Conservation (phyloP, 805 yeast genomes). For the Saturnispora gosingensis region DNA sequence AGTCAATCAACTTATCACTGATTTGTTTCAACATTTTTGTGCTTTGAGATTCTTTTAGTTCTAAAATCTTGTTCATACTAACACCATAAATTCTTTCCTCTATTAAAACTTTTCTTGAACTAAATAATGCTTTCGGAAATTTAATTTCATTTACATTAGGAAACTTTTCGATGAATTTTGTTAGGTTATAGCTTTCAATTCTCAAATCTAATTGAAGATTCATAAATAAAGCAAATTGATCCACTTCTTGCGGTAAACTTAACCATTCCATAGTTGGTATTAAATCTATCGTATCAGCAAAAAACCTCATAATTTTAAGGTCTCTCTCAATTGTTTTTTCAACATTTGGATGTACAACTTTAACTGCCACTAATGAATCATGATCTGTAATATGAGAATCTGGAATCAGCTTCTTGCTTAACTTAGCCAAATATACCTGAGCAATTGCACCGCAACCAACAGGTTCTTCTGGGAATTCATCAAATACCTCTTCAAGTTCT, state of each 20-base stretch:
- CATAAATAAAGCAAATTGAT: slow-evolving; percentile 81
- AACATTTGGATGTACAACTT: slow-evolving; percentile 86
- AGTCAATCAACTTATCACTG: slow-evolving; percentile 78
- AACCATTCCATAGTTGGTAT: slow-evolving; percentile 98
- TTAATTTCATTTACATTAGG: slow-evolving; percentile 46
- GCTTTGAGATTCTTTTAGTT: slow-evolving; percentile 36
- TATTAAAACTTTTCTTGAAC: slow-evolving; percentile 65
- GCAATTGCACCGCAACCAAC: slow-evolving; percentile 98
- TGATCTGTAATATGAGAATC: slow-evolving; percentile 22
- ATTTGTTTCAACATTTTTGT: slow-evolving; percentile 50
- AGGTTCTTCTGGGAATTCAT: slow-evolving; percentile 65
- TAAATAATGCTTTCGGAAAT: slow-evolving; percentile 71
- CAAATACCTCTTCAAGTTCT: slow-evolving; percentile 65
- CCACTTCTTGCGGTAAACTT: slow-evolving; percentile 88
- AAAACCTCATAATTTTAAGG: slow-evolving; percentile 69
- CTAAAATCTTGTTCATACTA: slow-evolving; percentile 65
- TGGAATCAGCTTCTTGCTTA: slow-evolving; percentile 35
- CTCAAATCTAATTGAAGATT: slow-evolving; percentile 79
- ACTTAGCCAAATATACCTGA: slow-evolving; percentile 76
- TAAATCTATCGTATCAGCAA: slow-evolving; percentile 59
- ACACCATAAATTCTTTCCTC: slow-evolving; percentile 82
- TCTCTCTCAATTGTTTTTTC: slow-evolving; percentile 67
- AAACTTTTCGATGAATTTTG: slow-evolving; percentile 64
- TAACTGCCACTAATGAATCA: slow-evolving; percentile 69
- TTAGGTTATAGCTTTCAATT: slow-evolving; percentile 77